phyloP scores from a whole-genome alignment of 2,329 filamentous ascomycete genomes.

The Blastomyces parvus region DNA sequence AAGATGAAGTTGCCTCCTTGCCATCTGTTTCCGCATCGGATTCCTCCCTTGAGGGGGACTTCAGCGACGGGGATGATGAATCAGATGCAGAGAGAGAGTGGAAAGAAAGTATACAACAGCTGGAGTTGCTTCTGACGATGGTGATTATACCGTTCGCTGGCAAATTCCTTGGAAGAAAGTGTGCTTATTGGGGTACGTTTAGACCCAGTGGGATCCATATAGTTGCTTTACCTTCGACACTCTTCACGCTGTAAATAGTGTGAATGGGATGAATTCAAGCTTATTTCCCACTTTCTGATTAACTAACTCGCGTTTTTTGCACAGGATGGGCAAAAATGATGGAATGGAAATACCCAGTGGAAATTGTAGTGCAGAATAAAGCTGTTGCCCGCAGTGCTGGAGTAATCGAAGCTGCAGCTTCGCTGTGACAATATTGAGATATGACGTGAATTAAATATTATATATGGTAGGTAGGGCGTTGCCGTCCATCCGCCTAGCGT shows the following conservation, averaged over 20 bases:
- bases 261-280: slow-evolving; percentile 16
- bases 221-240: neutral
- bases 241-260: neutral
- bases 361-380: slow-evolving; percentile 55
- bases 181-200: slow-evolving; percentile 81
- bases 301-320: slow-evolving; percentile 8
- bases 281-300: slow-evolving; percentile 3
- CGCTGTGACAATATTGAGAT: slow-evolving; percentile 23
- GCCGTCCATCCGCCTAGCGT: too few relatives aligned
- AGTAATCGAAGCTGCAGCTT: slow-evolving; percentile 46
- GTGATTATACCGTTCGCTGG: slow-evolving; percentile 86
- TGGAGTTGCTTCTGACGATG: slow-evolving; percentile 89
- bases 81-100: slow-evolving; percentile 91
- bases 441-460: neutral
- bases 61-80: slow-evolving; percentile 49
- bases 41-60: slow-evolving; percentile 42
- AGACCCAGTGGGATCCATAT: neutral
- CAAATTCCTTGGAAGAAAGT: slow-evolving; percentile 89
- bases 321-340: slow-evolving; percentile 87
- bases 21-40: slow-evolving; percentile 34
- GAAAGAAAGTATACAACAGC: slow-evolving; percentile 85
- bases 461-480: slow-evolving; percentile 3
- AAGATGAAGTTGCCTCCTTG: slow-evolving; percentile 32
- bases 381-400: slow-evolving; percentile 55
- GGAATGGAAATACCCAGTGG: slow-evolving; percentile 84